These are phyloP conservation scores for Camellia lanceoleosa DNA, from an alignment of 148 eudicot genomes.

Conservation along the genomic window DNA sequence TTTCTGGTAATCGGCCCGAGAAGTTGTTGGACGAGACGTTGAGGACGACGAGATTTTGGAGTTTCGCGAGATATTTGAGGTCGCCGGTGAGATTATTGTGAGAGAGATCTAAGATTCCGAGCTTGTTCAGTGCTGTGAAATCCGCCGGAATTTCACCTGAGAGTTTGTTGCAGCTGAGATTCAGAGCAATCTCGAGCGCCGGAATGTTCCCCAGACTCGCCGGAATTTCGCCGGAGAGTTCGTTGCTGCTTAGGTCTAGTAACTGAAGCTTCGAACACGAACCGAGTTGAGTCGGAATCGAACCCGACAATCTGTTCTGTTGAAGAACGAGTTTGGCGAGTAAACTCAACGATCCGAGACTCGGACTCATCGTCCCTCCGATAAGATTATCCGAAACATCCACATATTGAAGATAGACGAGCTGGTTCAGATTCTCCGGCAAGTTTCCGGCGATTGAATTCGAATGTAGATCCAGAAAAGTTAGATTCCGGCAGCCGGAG, in stretches of 20 bases:
- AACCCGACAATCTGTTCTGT: conserved; percentile 46
- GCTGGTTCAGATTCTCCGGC: conserved; percentile 42
- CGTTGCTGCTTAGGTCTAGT: conserved; percentile 55
- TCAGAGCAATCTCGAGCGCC: conserved; percentile 62
- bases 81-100: conserved; percentile 57
- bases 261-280: conserved; percentile 65
- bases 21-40: conserved; percentile 62
- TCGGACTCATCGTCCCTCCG: conserved; percentile 43
- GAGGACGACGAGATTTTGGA: conserved; percentile 61
- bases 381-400: conserved; percentile 62
- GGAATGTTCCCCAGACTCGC: conserved; percentile 52
- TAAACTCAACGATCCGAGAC: conserved; percentile 50
- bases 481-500: conserved; percentile 59
- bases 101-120: conserved; percentile 64
- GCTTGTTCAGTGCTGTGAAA: conserved; percentile 51
- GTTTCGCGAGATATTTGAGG: conserved; percentile 34
- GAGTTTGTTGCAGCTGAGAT: conserved; percentile 61
- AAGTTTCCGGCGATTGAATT: conserved; percentile 56
- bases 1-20: conserved; percentile 56
- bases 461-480: conserved; percentile 62
- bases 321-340: conserved; percentile 60
- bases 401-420: conserved; percentile 50
- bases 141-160: conserved; percentile 63
- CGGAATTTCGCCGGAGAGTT: conserved; percentile 57
- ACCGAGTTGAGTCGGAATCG: conserved; percentile 57